Base-by-base conservation (phyloP, 495 filamentous ascomycete genomes). In the Thermothielavioides terrestris region DNA sequence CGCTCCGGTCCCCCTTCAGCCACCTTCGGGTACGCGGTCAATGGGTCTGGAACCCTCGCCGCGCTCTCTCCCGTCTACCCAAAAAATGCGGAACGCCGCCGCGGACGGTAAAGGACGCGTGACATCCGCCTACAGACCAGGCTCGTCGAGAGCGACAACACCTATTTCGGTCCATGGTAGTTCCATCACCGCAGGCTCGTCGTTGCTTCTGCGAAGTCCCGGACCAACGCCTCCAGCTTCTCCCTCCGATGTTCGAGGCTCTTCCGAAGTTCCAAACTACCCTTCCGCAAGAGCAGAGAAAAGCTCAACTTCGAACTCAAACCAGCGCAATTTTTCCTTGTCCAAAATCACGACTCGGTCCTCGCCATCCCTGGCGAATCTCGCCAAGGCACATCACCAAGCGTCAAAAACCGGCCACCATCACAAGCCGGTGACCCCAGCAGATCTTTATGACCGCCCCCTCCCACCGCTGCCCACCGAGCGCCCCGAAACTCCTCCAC, bases 321-420 rank as follows among this genome's bases (percentile, higher is more conserved):
- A 39, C 38, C 51, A 51, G 2, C 58, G 53, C 8, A 49, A 53
- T 4, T 32, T 53, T 12, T 42, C 54, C 14, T 12, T 62, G 1
- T 59, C 57, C 36, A 55, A 50, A n/a, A 36, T 45, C 12, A 10
- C 17, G 10, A 62, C 54, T 6, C 46, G 39, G 14, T 59, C 61
- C 9, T 46, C 56, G 12, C 46, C 56, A 0, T 27, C 56, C 14
- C 46, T 56, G 15, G 53, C 55, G 20, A 44, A 45, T 14, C 48
- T 49, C 25, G 42, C 53, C 28, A 51, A 46, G 7, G 20, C 35
- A 6, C 56, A 64, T 12, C 23, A 3, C n/a, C 36, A 34, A 31
- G 5, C 40, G 12, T 39, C 18, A 21, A 10, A 34, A 26, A 21
- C 41, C 12, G 11, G n/a, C 21, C 40, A 17, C 9, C 37, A 46